phyloP scores from a whole-genome alignment of 2,329 filamentous ascomycete genomes.

The Paraconiothyrium brasiliense region DNA sequence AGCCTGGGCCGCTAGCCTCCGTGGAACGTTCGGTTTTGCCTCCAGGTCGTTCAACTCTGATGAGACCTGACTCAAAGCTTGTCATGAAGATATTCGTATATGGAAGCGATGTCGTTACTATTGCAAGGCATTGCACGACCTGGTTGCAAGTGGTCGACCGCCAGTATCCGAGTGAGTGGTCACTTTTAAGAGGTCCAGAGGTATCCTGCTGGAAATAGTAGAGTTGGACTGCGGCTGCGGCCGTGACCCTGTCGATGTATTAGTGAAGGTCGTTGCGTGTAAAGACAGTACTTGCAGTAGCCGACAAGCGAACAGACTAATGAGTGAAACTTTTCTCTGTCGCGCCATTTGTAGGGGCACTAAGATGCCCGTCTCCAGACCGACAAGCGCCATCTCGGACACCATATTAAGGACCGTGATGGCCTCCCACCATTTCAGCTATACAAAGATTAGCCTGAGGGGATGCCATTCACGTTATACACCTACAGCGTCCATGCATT shows the following conservation, averaged over 20 bases:
- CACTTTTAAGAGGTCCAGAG: slow-evolving; percentile 20
- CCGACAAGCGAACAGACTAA: slow-evolving; percentile 32
- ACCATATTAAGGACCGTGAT: slow-evolving; percentile 29
- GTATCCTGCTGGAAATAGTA: slow-evolving; percentile 27
- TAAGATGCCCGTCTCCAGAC: slow-evolving; percentile 30
- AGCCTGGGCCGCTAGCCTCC: not conserved
- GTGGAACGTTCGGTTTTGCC: slow-evolving; percentile 10
- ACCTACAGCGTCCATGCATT: slow-evolving; percentile 30
- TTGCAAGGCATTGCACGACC: slow-evolving; percentile 34
- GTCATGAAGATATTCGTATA: slow-evolving; percentile 41
- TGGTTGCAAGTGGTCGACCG: slow-evolving; percentile 36
- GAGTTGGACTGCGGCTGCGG: slow-evolving; percentile 29
- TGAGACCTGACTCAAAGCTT: slow-evolving; percentile 27
- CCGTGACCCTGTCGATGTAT: slow-evolving; percentile 22
- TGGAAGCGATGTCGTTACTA: slow-evolving; percentile 39
- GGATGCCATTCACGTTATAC: too few relatives aligned
- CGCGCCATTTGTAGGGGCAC: slow-evolving; percentile 26
- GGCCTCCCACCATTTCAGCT: slow-evolving; percentile 32
- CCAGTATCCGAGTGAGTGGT: slow-evolving; percentile 41
- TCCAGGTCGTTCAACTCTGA: slow-evolving; percentile 21
- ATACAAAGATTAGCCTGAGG: slow-evolving; percentile 1
- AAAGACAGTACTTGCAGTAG: slow-evolving; percentile 22
- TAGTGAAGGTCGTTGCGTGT: not conserved
- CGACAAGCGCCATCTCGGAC: slow-evolving; percentile 34
- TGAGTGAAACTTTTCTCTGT: slow-evolving; percentile 28